Percentiles rank a stretch among this genome's conserved stretches.
These are phyloP conservation scores for Chrysanthemum makinoi DNA, from an alignment of 129 eudicot genomes.

Conservation along the genomic window DNA sequence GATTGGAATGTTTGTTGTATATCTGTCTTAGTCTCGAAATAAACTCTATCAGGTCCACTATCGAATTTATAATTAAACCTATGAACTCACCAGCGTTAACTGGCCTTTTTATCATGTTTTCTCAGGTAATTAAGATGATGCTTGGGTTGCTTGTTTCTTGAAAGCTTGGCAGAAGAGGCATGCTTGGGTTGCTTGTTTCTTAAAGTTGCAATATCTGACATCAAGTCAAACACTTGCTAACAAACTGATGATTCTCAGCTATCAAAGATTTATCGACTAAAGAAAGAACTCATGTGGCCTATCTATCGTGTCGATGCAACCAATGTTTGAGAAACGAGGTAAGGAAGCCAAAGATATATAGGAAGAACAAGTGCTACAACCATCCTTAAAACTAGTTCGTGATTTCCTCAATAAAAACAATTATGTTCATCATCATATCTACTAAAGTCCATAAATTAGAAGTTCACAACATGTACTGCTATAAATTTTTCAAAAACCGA, in stretches of 20 bases:
- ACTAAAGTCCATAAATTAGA: background rate
- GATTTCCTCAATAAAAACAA: slow-evolving; percentile 12
- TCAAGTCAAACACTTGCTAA: slow-evolving; percentile 12
- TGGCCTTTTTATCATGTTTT: no score
- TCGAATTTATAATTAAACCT: no score
- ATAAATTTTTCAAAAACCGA: no score
- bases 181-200: no score
- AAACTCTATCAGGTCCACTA: no score
- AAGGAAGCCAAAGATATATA: slow-evolving; percentile 1
- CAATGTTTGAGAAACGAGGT: slow-evolving; percentile 3
- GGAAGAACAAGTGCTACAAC: slow-evolving; percentile 12
- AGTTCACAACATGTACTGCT: background rate
- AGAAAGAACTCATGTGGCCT: slow-evolving; percentile 4
- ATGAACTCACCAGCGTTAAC: no score
- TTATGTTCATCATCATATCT: background rate
- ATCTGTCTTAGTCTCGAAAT: no score
- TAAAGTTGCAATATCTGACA: slow-evolving; percentile 9
- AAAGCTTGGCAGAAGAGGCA: no score
- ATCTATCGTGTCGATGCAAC: slow-evolving; percentile 11
- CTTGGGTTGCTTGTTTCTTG: no score
- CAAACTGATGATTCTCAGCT: background rate
- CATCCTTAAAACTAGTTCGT: background rate
- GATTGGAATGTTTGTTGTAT: no score
- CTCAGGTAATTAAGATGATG: no score
- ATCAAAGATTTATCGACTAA: slow-evolving; percentile 9